Percentiles rank a stretch among this genome's conserved stretches.
phyloP scores from a whole-genome alignment of 31 red algal species.

The Asparagopsis taxiformis region DNA sequence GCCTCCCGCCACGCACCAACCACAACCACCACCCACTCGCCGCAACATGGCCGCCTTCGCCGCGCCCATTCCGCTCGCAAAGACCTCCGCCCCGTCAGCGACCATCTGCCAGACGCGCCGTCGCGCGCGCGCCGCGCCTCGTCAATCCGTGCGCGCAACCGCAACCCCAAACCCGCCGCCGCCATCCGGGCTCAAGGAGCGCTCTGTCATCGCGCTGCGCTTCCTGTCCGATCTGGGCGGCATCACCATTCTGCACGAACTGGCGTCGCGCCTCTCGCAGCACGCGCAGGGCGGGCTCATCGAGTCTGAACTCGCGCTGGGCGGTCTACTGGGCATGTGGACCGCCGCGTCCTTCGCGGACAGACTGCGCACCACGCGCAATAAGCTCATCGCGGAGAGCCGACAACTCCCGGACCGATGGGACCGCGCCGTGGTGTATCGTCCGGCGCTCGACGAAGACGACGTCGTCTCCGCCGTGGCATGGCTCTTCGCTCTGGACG shows the following conservation, averaged over 20 bases:
- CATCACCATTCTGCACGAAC: slow-evolving; percentile 32
- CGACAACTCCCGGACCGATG: slow-evolving; percentile 18
- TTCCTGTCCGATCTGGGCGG: slow-evolving; percentile 39
- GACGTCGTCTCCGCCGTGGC: slow-evolving; percentile 40
- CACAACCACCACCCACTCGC: slow-evolving; percentile 4
- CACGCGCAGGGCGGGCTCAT: slow-evolving; percentile 3
- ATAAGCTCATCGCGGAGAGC: slow-evolving; percentile 22
- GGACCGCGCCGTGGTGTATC: slow-evolving; percentile 34
- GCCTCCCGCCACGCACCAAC: not conserved
- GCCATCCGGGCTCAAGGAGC: slow-evolving; percentile 12
- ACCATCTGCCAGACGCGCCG: not conserved
- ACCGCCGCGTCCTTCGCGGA: slow-evolving; percentile 45
- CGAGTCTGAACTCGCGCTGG: slow-evolving; percentile 30
- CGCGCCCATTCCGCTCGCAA: not conserved
- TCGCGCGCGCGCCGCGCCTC: slow-evolving; percentile 17
- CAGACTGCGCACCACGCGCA: slow-evolving; percentile 19
- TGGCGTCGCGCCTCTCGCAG: slow-evolving; percentile 5
- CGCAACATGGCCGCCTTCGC: slow-evolving; percentile 14
- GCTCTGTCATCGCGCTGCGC: slow-evolving; percentile 31
- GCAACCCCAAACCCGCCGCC: too few relatives aligned
- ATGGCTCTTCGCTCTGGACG: slow-evolving; percentile 47
- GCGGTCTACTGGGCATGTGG: slow-evolving; percentile 46
- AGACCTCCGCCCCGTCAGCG: not conserved
- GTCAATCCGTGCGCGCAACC: too few relatives aligned
- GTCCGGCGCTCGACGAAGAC: slow-evolving; percentile 27